phyloP scores from a whole-genome alignment of 1,284 basidiomycete species.

The Melanopsichium pennsylvanicum region DNA sequence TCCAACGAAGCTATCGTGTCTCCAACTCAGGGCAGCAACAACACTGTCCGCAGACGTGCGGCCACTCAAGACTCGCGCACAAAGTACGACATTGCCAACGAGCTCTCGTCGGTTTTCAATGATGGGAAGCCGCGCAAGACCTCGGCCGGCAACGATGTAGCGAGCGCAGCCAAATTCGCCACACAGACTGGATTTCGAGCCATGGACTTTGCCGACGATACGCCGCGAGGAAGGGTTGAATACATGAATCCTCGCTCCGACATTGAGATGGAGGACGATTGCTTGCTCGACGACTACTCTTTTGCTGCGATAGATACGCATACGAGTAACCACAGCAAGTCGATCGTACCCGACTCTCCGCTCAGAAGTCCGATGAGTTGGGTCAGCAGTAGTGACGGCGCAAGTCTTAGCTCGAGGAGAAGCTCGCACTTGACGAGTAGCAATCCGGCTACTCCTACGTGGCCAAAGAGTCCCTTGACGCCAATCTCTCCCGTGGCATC shows the following conservation, averaged over 20 bases:
- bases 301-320: constrained; percentile 25
- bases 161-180: background rate
- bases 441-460: constrained; percentile 23
- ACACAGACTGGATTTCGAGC: constrained; percentile 23
- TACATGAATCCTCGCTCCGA: constrained; percentile 7
- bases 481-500: constrained; percentile 14
- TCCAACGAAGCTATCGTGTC: background rate
- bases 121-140: constrained; percentile 18
- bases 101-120: constrained; percentile 18
- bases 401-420: constrained; percentile 14
- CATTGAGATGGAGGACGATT: constrained; percentile 27
- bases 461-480: constrained; percentile 37
- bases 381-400: constrained; percentile 10
- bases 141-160: background rate
- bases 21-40: background rate
- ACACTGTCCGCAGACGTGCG: constrained; percentile 7
- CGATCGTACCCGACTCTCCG: constrained; percentile 17
- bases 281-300: constrained; percentile 31
- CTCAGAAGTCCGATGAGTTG: constrained; percentile 14
- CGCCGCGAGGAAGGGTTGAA: constrained; percentile 32
- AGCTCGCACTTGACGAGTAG: constrained; percentile 27
- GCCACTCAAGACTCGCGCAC: constrained; percentile 16
- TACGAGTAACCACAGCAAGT: constrained; percentile 23
- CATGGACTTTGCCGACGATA: constrained; percentile 38
- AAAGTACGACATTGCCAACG: constrained; percentile 36